Conservation (phyloP, 768 basidiomycete species). For the Collybia sp. region DNA sequence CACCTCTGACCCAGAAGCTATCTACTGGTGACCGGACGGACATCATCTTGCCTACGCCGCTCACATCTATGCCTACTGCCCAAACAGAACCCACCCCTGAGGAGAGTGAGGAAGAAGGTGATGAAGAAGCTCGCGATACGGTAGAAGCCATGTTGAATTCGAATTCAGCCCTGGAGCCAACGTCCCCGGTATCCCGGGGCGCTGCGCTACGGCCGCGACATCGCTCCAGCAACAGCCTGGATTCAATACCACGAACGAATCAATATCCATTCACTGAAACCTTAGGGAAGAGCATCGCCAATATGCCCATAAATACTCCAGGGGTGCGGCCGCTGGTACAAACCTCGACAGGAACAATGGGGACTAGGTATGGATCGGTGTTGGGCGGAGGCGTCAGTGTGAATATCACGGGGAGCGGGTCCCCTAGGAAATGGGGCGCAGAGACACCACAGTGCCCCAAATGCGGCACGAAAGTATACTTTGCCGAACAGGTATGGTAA, state of each 20-base stretch:
- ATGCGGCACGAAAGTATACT: conserved; percentile 77
- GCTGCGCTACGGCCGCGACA: conserved; percentile 6
- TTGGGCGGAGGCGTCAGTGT: conserved; percentile 30
- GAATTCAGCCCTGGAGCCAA: neutral
- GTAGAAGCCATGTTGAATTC: neutral
- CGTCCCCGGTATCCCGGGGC: neutral
- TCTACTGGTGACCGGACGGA: too few species aligned
- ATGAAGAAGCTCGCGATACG: conserved; percentile 16
- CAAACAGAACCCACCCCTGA: conserved; percentile 1
- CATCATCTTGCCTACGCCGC: conserved; percentile 5
- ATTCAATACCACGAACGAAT: conserved; percentile 7
- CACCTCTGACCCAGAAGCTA: conserved; percentile 10
- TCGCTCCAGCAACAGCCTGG: conserved; percentile 16
- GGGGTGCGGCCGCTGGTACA: conserved; percentile 23
- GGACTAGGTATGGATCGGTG: conserved; percentile 49
- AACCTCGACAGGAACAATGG: conserved; percentile 51
- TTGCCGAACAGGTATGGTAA: conserved; percentile 68
- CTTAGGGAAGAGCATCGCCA: neutral
- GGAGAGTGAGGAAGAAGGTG: conserved; percentile 1
- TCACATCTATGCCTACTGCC: conserved; percentile 9
- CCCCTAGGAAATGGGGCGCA: conserved; percentile 47
- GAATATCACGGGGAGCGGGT: conserved; percentile 30
- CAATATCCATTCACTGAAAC: neutral
- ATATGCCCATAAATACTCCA: conserved; percentile 4
- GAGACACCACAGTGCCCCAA: conserved; percentile 61